Evolutionary conservation across 495 filamentous ascomycete species (phyloP), one percentile per base, ranked within the genome.

Genomic region (Amniculicola lignicola): DNA sequence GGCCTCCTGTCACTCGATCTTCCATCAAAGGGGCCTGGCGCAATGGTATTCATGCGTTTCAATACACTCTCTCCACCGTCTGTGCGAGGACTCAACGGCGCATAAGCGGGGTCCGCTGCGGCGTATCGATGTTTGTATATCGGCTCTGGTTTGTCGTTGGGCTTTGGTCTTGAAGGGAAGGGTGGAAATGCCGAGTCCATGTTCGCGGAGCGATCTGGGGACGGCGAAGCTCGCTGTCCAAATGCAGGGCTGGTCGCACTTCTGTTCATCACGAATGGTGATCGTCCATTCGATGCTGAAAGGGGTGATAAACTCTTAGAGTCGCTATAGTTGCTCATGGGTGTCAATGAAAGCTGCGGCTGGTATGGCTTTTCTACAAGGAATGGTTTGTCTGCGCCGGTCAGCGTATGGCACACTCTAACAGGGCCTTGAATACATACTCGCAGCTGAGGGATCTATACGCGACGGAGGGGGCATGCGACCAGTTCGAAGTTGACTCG

Each of bases 21-120:
- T 70, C 74, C 59, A 59, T 80, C 80, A 61, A 89, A 86, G 4
- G 86, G 86, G 0, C 84, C 83, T 16, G 84, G 83, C 14, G 79
- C 76, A 67, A 88, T 84, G 23, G 71, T 76, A 57, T 87, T 77
- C 78, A 87, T 82, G 51, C 79, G 76, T 47, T 81, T 74, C 64
- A 84, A 57, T 15, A 78, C 62, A 59, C 69, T 76, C 18, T 69
- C 70, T 51, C 65, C 67, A 25, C 57, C 72, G 22, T 59, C 64
- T 4, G 57, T 55, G 21, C 58, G 66, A 36, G 80, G 75, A 38
- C 72, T 79, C 16, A 69, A 64, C 0, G 84, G 76, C 14, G 69
- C 72, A 65, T 75, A 75, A 48, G 76, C 66, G 0, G 76, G 76
- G 29, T 44, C 40, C 6, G 74, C 72, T 57, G 72, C 54, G n/a